Conservation (phyloP, 2,329 filamentous ascomycete species). For the Arthrobotrys sinensis region DNA sequence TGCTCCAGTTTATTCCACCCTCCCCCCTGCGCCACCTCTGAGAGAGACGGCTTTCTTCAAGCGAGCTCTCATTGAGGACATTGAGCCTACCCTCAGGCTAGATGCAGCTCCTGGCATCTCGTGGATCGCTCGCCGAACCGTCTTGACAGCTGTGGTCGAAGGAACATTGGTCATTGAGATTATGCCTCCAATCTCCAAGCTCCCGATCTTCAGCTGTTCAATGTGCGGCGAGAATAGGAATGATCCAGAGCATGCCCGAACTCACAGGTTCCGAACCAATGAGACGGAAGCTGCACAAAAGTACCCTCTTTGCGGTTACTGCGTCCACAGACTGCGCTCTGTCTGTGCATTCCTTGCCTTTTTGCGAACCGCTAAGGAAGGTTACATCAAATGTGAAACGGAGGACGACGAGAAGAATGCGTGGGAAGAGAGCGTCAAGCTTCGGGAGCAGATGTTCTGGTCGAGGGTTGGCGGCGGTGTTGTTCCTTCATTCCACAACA, state of each 20-base stretch:
- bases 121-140: conserved; percentile 90
- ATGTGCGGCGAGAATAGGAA: conserved; percentile 88
- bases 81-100: conserved; percentile 91
- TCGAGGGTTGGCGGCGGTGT: conserved; percentile 91
- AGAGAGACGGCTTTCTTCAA: conserved; percentile 97
- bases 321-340: conserved; percentile 84
- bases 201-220: conserved; percentile 78
- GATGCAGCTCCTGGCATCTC: conserved; percentile 92
- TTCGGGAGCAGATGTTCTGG: conserved; percentile 98
- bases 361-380: conserved; percentile 89
- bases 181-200: conserved; percentile 74
- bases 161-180: conserved; percentile 92
- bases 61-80: conserved; percentile 86
- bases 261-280: conserved; percentile 88
- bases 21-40: conserved; percentile 73
- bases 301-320: conserved; percentile 92
- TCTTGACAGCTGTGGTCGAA: conserved; percentile 85
- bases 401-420: conserved; percentile 87
- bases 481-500: conserved; percentile 73
- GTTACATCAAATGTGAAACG: conserved; percentile 87
- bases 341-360: conserved; percentile 96
- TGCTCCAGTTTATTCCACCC: conserved; percentile 67
- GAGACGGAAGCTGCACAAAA: conserved; percentile 89
- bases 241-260: conserved; percentile 79
- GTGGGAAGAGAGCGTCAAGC: conserved; percentile 92